A percentile compares a stretch with the other conserved stretches of the same genome.
Conservation (phyloP, 805 yeast species). For the Torulaspora microellipsoides region DNA sequence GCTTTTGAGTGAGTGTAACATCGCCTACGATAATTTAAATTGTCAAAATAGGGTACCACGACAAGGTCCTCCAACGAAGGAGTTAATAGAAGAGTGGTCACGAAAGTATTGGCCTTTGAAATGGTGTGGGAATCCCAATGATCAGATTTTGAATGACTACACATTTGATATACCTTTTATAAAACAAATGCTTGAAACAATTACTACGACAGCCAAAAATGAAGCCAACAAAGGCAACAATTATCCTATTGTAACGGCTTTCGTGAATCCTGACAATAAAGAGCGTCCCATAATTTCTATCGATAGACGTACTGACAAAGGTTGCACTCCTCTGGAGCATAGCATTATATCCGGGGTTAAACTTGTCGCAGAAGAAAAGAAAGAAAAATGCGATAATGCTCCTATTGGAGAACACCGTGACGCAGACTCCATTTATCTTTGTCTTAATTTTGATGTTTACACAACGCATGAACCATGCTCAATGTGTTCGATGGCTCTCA, state of each 20-base stretch:
- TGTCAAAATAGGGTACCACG: constrained; percentile 45
- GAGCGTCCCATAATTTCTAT: constrained; percentile 34
- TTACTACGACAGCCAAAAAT: constrained; percentile 25
- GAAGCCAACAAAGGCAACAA: constrained; percentile 13
- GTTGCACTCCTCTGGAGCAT: constrained; percentile 57
- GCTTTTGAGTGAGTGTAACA: constrained; percentile 12
- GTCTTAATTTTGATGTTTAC: constrained; percentile 71
- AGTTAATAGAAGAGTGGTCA: constrained; percentile 64
- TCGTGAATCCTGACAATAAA: constrained; percentile 54
- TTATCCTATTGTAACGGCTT: constrained; percentile 52
- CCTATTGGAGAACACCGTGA: constrained; percentile 1
- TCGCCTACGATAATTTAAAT: constrained; percentile 21
- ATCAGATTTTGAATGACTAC: constrained; percentile 59
- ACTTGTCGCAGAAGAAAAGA: constrained; percentile 55
- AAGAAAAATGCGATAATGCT: constrained; percentile 6
- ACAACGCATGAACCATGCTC: constrained; percentile 95
- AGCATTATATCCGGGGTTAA: constrained; percentile 70
- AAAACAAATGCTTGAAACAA: constrained; percentile 28
- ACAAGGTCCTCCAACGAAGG: constrained; percentile 66
- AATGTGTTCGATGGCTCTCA: constrained; percentile 94
- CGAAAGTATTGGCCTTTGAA: constrained; percentile 73
- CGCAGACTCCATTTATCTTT: constrained; percentile 48
- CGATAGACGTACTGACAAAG: constrained; percentile 37
- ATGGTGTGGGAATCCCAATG: constrained; percentile 90
- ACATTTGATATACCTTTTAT: constrained; percentile 46